Evolutionary conservation across 2,329 filamentous ascomycete species (phyloP).

Genomic region (Leptographium procerum): DNA sequence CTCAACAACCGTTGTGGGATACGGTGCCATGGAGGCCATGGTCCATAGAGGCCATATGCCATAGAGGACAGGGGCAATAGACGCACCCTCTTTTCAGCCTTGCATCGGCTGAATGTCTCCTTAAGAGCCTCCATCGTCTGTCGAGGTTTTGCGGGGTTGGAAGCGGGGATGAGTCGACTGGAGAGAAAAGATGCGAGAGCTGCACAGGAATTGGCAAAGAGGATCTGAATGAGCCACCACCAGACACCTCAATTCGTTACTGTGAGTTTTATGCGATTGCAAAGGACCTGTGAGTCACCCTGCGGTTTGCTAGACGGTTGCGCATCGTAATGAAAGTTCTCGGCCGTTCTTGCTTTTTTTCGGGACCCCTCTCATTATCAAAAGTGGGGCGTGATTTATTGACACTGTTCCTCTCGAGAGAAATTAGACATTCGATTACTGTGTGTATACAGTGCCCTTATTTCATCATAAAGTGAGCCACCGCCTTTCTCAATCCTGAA

Average conservation of each 20-base stretch:
- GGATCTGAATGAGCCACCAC: background rate
- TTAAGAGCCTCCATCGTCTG: slow-evolving; percentile 44
- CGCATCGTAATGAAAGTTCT: background rate
- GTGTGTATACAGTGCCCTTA: background rate
- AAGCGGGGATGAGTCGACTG: background rate
- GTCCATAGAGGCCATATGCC: too few species aligned
- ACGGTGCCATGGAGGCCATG: too few species aligned
- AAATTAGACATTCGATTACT: background rate
- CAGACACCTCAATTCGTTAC: background rate
- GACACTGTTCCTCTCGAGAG: background rate
- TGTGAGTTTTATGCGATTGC: background rate
- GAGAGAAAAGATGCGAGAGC: background rate
- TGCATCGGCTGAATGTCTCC: slow-evolving; percentile 48
- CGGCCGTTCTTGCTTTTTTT: background rate
- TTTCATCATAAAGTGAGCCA: too few species aligned
- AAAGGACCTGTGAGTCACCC: background rate
- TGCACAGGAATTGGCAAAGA: background rate
- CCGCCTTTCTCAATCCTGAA: too few species aligned
- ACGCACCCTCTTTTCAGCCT: slow-evolving; percentile 46
- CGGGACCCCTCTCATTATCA: background rate
- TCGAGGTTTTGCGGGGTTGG: background rate
- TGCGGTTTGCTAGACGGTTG: background rate
- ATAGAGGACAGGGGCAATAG: background rate
- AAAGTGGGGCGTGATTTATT: background rate
- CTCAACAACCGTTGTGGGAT: too few species aligned